Evolutionary conservation across 2,329 filamentous ascomycete species (phyloP).

Genomic region (Tolypocladium tundrense): DNA sequence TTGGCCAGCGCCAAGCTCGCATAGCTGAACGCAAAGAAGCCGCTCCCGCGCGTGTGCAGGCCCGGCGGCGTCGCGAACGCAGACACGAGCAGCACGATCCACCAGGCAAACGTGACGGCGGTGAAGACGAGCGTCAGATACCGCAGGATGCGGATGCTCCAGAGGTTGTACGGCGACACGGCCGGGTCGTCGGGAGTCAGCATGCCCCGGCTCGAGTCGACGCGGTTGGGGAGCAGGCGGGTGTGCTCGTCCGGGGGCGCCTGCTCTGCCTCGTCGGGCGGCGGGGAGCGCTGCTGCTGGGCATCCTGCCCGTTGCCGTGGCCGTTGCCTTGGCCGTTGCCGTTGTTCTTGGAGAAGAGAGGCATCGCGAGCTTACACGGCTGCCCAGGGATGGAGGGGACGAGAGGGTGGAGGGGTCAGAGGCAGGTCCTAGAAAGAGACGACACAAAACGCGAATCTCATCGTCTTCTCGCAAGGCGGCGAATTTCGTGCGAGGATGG

Average conservation of each 20-base stretch:
- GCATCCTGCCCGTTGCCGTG: slow-evolving; percentile 10
- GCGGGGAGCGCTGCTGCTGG: slow-evolving; percentile 1
- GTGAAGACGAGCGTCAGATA: slow-evolving; percentile 71
- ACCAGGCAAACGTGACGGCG: slow-evolving; percentile 75
- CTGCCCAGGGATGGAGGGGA: background rate
- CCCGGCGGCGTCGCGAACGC: slow-evolving; percentile 84
- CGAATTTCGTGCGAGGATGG: background rate
- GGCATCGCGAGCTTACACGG: slow-evolving; percentile 16
- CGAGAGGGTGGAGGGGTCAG: background rate
- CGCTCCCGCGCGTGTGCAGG: slow-evolving; percentile 79
- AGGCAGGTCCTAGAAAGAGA: background rate
- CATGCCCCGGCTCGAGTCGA: slow-evolving; percentile 34
- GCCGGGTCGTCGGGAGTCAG: slow-evolving; percentile 33
- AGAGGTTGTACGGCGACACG: slow-evolving; percentile 90
- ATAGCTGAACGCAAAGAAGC: slow-evolving; percentile 82
- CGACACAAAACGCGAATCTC: background rate
- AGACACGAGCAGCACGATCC: slow-evolving; percentile 79
- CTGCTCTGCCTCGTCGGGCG: slow-evolving; percentile 14
- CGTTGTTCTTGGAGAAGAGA: slow-evolving; percentile 19
- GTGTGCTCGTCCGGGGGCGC: slow-evolving; percentile 41
- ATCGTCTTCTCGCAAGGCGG: background rate
- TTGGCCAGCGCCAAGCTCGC: slow-evolving; percentile 69
- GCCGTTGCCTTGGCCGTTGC: slow-evolving; percentile 10
- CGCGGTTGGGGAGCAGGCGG: slow-evolving; percentile 58
- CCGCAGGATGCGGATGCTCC: slow-evolving; percentile 73